These are phyloP conservation scores for Penicillium flavigenum DNA, from an alignment of 495 filamentous ascomycete genomes.

Conservation along the genomic window DNA sequence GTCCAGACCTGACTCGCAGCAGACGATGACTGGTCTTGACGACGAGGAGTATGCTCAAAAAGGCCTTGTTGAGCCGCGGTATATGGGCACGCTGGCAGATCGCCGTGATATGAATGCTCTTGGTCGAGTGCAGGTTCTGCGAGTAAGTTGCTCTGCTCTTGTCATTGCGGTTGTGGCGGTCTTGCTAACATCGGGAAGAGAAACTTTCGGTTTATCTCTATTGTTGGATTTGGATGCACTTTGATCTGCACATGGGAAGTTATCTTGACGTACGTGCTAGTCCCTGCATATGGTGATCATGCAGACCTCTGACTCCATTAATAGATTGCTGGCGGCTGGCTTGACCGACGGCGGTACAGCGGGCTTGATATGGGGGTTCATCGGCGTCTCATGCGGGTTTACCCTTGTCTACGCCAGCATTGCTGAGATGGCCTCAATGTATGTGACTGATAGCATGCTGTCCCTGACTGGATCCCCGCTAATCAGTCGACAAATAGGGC, in stretches of 20 bases:
- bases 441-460: slow-evolving; percentile 14
- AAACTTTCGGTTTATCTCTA: slow-evolving; percentile 51
- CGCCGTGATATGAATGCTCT: slow-evolving; percentile 46
- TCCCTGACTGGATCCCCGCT: neutral
- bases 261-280: slow-evolving; percentile 40
- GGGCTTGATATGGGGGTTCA: slow-evolving; percentile 57
- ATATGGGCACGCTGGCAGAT: slow-evolving; percentile 42
- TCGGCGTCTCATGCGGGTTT: slow-evolving; percentile 48
- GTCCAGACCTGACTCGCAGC: slow-evolving; percentile 19
- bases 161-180: neutral
- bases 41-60: slow-evolving; percentile 29
- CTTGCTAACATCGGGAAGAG: slow-evolving; percentile 33
- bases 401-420: slow-evolving; percentile 51
- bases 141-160: slow-evolving; percentile 27
- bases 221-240: slow-evolving; percentile 48
- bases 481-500: slow-evolving; percentile 31
- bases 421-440: slow-evolving; percentile 60
- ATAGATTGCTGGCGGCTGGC: slow-evolving; percentile 41
- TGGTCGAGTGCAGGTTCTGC: slow-evolving; percentile 44
- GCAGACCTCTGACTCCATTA: slow-evolving; percentile 11
- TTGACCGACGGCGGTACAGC: slow-evolving; percentile 57
- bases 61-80: slow-evolving; percentile 38
- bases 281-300: neutral
- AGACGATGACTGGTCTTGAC: slow-evolving; percentile 17
- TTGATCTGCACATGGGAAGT: slow-evolving; percentile 50